These are phyloP conservation scores for Colletotrichum echinochloae DNA, from an alignment of 2,329 filamentous ascomycete species.

Conservation along the genomic window DNA sequence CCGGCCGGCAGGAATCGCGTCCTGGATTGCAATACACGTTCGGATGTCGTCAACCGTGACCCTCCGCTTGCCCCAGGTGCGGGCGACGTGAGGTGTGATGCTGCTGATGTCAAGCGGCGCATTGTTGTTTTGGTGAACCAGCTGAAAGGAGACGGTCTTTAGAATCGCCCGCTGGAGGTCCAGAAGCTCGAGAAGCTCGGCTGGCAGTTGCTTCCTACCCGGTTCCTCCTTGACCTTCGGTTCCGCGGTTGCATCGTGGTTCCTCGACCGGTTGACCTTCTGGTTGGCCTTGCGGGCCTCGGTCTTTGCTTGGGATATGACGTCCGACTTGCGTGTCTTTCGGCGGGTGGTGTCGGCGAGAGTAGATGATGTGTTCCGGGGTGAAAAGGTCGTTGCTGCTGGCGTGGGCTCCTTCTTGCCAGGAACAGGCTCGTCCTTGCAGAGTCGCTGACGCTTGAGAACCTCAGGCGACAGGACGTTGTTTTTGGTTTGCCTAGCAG, in stretches of 20 bases:
- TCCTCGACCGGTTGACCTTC: conserved; percentile 40
- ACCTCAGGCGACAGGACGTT: conserved; percentile 1
- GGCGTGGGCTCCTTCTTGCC: conserved; percentile 35
- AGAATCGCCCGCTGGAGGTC: conserved; percentile 75
- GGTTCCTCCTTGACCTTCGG: conserved; percentile 46
- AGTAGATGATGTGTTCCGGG: conserved; percentile 18
- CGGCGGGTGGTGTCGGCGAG: conserved; percentile 30
- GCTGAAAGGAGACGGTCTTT: conserved; percentile 75
- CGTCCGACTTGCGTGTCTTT: conserved; percentile 46
- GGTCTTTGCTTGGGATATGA: conserved; percentile 46
- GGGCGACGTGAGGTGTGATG: conserved; percentile 72
- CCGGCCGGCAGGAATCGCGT: conserved; percentile 52
- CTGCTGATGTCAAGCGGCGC: conserved; percentile 73
- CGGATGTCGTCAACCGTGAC: conserved; percentile 75
- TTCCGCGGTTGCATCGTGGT: conserved; percentile 28
- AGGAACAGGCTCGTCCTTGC: conserved; percentile 36
- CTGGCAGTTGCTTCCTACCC: conserved; percentile 55
- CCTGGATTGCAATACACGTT: conserved; percentile 73
- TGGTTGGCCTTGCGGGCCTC: conserved; percentile 45
- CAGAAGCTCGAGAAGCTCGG: conserved; percentile 69
- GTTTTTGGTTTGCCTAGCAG: conserved; percentile 5
- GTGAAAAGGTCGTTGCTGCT: not conserved
- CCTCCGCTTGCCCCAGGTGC: conserved; percentile 78
- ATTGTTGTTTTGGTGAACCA: conserved; percentile 74
- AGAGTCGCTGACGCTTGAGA: conserved; percentile 39